Percentiles rank a stretch among this genome's conserved stretches.
phyloP scores from a whole-genome alignment of 306 rosid species.

The Pyrus betulifolia region DNA sequence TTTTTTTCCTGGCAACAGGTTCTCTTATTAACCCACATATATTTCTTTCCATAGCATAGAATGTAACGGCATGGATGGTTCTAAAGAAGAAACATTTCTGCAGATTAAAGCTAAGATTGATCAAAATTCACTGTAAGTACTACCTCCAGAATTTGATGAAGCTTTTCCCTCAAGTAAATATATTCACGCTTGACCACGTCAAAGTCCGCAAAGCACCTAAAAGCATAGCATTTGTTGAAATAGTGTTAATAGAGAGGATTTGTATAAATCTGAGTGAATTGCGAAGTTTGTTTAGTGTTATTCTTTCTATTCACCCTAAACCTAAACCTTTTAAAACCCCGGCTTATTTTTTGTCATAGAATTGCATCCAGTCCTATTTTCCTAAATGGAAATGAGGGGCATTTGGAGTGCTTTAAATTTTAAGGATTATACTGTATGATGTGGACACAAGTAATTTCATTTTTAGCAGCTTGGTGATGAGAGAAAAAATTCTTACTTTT shows the following conservation, averaged over 20 bases:
- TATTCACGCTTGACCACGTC: neutral
- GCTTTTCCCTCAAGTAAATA: neutral
- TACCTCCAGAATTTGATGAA: neutral
- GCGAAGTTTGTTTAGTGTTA: neutral
- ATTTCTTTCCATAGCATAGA: too few relatives aligned
- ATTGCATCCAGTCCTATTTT: too few relatives aligned
- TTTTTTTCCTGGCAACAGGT: too few relatives aligned
- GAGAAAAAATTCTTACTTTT: neutral
- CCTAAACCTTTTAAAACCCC: too few relatives aligned
- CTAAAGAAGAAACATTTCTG: too few relatives aligned
- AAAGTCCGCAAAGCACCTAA: neutral
- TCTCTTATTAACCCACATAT: too few relatives aligned
- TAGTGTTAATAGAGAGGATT: neutral
- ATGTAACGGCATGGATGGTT: too few relatives aligned
- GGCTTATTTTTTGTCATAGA: neutral
- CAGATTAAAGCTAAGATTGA: too few relatives aligned
- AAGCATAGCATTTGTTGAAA: neutral
- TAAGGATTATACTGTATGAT: neutral
- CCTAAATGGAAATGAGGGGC: neutral
- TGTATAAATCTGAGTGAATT: neutral
- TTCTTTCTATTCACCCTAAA: too few relatives aligned
- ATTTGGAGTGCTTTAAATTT: too few relatives aligned
- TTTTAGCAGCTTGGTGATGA: neutral
- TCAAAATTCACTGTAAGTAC: too few relatives aligned
- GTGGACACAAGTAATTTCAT: neutral